phyloP scores from a whole-genome alignment of 2,329 filamentous ascomycete genomes.

The Didymella sp. region DNA sequence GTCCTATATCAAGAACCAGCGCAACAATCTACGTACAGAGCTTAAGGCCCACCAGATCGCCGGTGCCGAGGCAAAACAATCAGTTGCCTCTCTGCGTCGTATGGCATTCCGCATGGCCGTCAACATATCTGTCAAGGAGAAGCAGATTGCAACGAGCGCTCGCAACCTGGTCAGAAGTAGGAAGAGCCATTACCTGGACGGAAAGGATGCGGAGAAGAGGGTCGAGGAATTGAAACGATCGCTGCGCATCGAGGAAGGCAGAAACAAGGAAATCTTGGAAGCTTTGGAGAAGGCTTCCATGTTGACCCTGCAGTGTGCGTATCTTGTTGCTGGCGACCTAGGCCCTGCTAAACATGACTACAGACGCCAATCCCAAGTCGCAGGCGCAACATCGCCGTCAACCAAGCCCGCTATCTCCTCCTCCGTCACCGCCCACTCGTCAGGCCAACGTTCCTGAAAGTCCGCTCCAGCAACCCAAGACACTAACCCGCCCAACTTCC shows the following conservation, averaged over 20 bases:
- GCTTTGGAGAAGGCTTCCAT: conserved; percentile 46
- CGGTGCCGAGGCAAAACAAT: conserved; percentile 44
- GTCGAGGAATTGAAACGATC: conserved; percentile 43
- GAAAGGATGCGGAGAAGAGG: conserved; percentile 43
- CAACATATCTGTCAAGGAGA: conserved; percentile 50
- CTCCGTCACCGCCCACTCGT: conserved; percentile 42
- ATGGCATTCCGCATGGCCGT: conserved; percentile 50
- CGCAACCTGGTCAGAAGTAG: conserved; percentile 42
- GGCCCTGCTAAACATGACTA: conserved; percentile 11
- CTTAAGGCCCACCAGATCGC: conserved; percentile 46
- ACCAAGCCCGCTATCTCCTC: conserved; percentile 42
- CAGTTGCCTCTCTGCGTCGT: conserved; percentile 44
- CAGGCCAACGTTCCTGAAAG: conserved; percentile 25
- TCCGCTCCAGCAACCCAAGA: conserved; percentile 27
- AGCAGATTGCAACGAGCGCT: conserved; percentile 45
- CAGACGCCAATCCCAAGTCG: conserved; percentile 38
- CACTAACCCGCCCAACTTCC: conserved; percentile 32
- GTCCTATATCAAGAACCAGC: conserved; percentile 46
- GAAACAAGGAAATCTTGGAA: conserved; percentile 48
- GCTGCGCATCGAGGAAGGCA: conserved; percentile 43
- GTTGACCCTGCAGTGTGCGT: conserved; percentile 49
- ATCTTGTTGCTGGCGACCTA: not conserved
- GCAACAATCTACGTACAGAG: conserved; percentile 42
- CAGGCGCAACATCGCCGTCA: conserved; percentile 29
- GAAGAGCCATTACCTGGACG: conserved; percentile 42